phyloP scores from a whole-genome alignment of 164 flowering plant species.

The Paratinospora sagittata region DNA sequence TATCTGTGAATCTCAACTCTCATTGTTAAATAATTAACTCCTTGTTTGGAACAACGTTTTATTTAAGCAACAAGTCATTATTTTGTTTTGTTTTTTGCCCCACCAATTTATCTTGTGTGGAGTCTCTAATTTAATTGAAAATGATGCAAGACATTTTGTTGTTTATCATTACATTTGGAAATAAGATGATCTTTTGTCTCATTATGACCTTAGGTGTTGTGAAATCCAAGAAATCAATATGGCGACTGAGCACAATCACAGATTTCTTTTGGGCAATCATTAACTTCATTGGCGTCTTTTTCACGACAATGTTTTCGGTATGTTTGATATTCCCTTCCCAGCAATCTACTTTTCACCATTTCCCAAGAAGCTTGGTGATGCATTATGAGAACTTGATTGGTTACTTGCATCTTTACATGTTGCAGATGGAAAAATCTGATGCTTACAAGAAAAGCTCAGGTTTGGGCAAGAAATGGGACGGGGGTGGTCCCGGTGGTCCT shows the following conservation, averaged over 20 bases:
- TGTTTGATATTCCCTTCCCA: neutral
- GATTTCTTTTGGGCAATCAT: constrained; percentile 83
- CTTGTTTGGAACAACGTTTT: too few species aligned
- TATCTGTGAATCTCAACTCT: too few species aligned
- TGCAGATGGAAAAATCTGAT: constrained; percentile 91
- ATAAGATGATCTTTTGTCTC: neutral
- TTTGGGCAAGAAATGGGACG: constrained; percentile 89
- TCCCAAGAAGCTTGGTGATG: neutral
- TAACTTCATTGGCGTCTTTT: constrained; percentile 63
- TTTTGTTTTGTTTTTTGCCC: too few species aligned
- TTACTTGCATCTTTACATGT: neutral
- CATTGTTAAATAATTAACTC: too few species aligned
- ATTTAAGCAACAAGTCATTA: too few species aligned
- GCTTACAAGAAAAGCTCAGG: constrained; percentile 71
- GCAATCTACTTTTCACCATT: neutral
- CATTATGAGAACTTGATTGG: neutral
- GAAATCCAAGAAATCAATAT: constrained; percentile 74
- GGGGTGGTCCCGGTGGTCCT: constrained; percentile 88
- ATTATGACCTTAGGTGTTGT: constrained; percentile 62
- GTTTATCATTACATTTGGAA: neutral
- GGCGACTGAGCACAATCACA: constrained; percentile 76
- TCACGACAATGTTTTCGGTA: constrained; percentile 93
- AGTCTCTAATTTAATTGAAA: too few species aligned
- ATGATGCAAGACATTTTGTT: neutral
- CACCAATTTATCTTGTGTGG: too few species aligned